phyloP scores from a whole-genome alignment of 2,329 filamentous ascomycete species.

The Pseudodiploospora longispora region DNA sequence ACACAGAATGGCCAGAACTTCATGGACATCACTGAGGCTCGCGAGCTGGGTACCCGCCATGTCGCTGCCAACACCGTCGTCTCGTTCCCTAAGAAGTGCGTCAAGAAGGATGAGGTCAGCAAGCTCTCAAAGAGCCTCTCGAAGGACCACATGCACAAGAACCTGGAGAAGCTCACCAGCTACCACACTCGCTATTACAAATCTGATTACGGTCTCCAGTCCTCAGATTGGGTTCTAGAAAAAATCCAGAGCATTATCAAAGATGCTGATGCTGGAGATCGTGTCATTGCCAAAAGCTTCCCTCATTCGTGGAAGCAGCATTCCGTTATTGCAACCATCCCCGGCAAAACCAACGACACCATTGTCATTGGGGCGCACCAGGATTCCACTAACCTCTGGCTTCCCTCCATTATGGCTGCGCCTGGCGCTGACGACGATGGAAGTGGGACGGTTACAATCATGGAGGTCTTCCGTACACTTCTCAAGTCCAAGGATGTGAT shows the following conservation, averaged over 20 bases:
- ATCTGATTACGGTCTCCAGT: slow-evolving; percentile 70
- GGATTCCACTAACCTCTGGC: slow-evolving; percentile 88
- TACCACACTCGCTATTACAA: slow-evolving; percentile 82
- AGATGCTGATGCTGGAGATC: slow-evolving; percentile 60
- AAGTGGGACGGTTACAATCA: slow-evolving; percentile 85
- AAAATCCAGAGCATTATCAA: slow-evolving; percentile 66
- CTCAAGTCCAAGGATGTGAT: slow-evolving; percentile 64
- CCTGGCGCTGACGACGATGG: slow-evolving; percentile 96
- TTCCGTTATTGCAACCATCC: slow-evolving; percentile 85
- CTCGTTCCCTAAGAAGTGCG: slow-evolving; percentile 60
- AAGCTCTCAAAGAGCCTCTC: slow-evolving; percentile 61
- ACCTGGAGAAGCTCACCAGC: slow-evolving; percentile 69
- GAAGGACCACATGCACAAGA: slow-evolving; percentile 66
- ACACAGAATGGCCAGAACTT: slow-evolving; percentile 74
- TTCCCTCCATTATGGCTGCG: slow-evolving; percentile 74
- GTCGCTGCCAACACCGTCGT: slow-evolving; percentile 24
- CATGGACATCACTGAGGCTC: slow-evolving; percentile 84
- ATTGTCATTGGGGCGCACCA: slow-evolving; percentile 88
- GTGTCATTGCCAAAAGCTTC: slow-evolving; percentile 66
- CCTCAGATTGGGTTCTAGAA: slow-evolving; percentile 76
- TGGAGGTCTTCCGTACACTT: slow-evolving; percentile 80
- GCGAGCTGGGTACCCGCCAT: slow-evolving; percentile 44
- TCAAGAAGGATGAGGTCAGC: slow-evolving; percentile 56
- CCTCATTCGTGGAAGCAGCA: slow-evolving; percentile 80
- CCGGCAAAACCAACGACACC: slow-evolving; percentile 75